Base-by-base conservation (phyloP, 768 basidiomycete species). In the Lentinula detonsa region DNA sequence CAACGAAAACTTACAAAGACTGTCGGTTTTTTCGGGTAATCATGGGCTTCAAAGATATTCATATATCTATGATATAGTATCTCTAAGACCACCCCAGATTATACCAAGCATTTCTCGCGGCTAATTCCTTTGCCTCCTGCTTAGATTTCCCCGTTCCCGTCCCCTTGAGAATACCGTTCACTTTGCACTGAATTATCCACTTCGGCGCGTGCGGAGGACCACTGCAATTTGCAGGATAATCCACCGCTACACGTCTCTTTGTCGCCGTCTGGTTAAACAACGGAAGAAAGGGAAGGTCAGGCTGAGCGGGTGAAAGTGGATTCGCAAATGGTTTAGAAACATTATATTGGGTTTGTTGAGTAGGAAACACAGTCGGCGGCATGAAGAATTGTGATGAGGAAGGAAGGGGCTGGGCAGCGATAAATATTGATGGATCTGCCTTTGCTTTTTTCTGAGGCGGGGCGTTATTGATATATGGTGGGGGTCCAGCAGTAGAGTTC, bases 71-170 rank as follows among this genome's bases (percentile, higher is more conserved):
- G 28, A 28, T 28, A 28, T 28, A 28, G 2, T 28, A 28, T 28
- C 18, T 23, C 61, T 66, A 78, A 42, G 84, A 83, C 89, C 89
- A 91, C 37, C 90, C 89, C 87, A 91, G 86, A 8, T 81, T 79
- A 67, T 84, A 82, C 72, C 83, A 90, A 8, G 90, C 90, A 65
- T 84, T 76, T 61, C 82, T 78, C 16, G 90, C 89, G 0, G 90
- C 90, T 60, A 87, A 86, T 67, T 91, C 90, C 70, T 90, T 91
- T 6, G 90, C 90, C 1, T 82, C 72, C 67, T 91, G 89, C 71
- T 91, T 91, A 70, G 78, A 87, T 57, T 78, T 75, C 33, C 88
- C 87, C n/a, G 69, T 71, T 1, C 90, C 90, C 53, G 76, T 71
- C 10, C 90, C 90, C 66, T 85, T 88, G 67, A 75, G 75, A 61